phyloP scores from a whole-genome alignment of 805 yeast species.

The Blastobotrys americana region DNA sequence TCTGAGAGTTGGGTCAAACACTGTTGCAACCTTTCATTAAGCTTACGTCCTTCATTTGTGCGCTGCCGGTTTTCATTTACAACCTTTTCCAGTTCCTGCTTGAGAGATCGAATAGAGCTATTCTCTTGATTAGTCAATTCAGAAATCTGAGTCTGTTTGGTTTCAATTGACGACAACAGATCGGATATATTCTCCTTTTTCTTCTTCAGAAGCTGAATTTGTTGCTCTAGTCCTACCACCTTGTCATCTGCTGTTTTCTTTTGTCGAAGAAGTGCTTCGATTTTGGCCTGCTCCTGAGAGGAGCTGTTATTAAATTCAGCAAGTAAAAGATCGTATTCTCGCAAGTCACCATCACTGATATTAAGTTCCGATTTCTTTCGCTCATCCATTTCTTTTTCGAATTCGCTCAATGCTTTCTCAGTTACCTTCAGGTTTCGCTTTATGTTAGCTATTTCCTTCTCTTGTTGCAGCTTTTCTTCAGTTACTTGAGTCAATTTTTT shows the following conservation, averaged over 20 bases:
- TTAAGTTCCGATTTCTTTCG: slow-evolving; percentile 29
- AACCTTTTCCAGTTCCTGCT: slow-evolving; percentile 17
- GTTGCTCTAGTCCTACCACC: slow-evolving; percentile 14
- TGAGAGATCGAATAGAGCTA: slow-evolving; percentile 21
- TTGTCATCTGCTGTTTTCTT: slow-evolving; percentile 22
- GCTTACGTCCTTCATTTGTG: slow-evolving; percentile 43
- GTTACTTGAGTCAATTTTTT: slow-evolving; percentile 44
- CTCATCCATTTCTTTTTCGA: slow-evolving; percentile 32
- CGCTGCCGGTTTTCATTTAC: slow-evolving; percentile 23
- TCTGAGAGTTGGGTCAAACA: slow-evolving; percentile 59
- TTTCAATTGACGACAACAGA: slow-evolving; percentile 34
- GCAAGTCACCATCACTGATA: slow-evolving; percentile 44
- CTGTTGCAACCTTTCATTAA: slow-evolving; percentile 59
- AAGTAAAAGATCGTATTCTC: slow-evolving; percentile 53
- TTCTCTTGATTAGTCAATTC: slow-evolving; percentile 20
- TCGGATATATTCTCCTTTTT: slow-evolving; percentile 16
- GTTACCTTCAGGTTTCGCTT: slow-evolving; percentile 44
- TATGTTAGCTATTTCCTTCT: slow-evolving; percentile 35
- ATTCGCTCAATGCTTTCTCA: slow-evolving; percentile 34
- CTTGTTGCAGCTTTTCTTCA: slow-evolving; percentile 49
- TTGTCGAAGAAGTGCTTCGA: slow-evolving; percentile 21
- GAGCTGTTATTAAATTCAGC: slow-evolving; percentile 36
- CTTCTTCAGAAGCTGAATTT: slow-evolving; percentile 13
- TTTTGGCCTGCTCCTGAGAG: slow-evolving; percentile 19
- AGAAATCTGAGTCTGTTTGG: slow-evolving; percentile 33